Evolutionary conservation across 257 asterid species (phyloP), one percentile per base, ranked within the genome.

Genomic region (Coffea eugenioides): DNA sequence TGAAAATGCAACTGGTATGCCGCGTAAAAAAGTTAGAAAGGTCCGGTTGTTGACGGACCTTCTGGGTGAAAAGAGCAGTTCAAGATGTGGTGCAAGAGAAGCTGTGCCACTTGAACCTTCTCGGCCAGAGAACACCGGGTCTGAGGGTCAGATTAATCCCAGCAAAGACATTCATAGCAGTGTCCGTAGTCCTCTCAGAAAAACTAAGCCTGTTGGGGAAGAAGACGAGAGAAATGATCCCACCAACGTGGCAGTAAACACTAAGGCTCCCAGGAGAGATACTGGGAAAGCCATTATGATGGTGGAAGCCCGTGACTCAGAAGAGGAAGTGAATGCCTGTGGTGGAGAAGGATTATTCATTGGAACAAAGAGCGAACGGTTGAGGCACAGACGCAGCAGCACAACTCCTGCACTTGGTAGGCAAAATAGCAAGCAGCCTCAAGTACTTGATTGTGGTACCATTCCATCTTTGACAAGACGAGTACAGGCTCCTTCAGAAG

Each of bases 31-130:
- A 81, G 85, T 84, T 80, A 88, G 86, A 62, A 95, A 92, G 85
- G 77, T 92, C 77, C 97, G 97, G 46, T 88, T 85, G 81, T 80
- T 94, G 83, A 86, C 93, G 59, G 98, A 96, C 77, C 88, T 96
- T 74, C 76, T 96, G 90, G 86, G 81, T 77, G 92, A 80, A 49
- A 84, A 85, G 78, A 86, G 45, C 81, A 82, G 77, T 59, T 75
- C 86, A 39, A 76, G 41, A 51, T 68, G 31, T 46, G 85, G 71
- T 80, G 77, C 73, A 25, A 77, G 78, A 64, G 79, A 79, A 18
- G 86, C 80, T 25, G 74, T 39, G 71, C 69, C 81, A 20, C 74
- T 62, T 79, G 84, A 77, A 79, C 78, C 90, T 43, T 78, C 86
- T 15, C 87, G 88, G 73, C 73, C 61, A 46, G 92, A 82, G 82